Evolutionary conservation across 352 stramenopile genomes (phyloP).

Genomic region (Chrysophaeum taylorii): DNA sequence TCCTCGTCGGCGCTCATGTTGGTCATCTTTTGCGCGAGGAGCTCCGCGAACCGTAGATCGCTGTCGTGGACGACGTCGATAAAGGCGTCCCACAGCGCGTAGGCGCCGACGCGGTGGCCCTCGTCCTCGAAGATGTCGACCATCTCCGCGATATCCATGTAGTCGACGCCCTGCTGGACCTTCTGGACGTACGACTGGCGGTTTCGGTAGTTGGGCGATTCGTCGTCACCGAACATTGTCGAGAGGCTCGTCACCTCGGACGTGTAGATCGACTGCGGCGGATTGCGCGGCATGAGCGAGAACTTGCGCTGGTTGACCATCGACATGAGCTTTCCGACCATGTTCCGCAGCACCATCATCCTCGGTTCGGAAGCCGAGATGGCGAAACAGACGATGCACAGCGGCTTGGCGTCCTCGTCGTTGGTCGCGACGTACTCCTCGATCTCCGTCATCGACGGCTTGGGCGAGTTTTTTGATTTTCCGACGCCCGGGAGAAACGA

Average conservation of each 20-base stretch:
- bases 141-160: neutral
- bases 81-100: conserved; percentile 4
- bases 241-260: too few species aligned
- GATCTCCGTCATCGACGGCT: neutral
- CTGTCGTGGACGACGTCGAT: neutral
- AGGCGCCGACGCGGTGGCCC: neutral
- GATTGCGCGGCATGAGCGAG: too few species aligned
- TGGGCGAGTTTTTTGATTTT: neutral
- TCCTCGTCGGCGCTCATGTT: neutral
- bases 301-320: neutral
- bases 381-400: neutral
- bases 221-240: too few species aligned
- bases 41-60: neutral
- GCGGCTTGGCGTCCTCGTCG: neutral
- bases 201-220: too few species aligned
- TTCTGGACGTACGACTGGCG: too few species aligned
- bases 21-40: neutral
- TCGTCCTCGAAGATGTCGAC: conserved; percentile 16
- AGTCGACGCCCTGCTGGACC: too few species aligned
- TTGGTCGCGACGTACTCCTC: conserved; percentile 2
- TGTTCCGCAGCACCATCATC: conserved; percentile 12
- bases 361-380: neutral
- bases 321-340: neutral
- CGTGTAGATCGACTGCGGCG: too few species aligned
- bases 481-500: conserved; percentile 1